Conservation (phyloP, 23 red algal genomes). For the Pyropia yezoensis region DNA sequence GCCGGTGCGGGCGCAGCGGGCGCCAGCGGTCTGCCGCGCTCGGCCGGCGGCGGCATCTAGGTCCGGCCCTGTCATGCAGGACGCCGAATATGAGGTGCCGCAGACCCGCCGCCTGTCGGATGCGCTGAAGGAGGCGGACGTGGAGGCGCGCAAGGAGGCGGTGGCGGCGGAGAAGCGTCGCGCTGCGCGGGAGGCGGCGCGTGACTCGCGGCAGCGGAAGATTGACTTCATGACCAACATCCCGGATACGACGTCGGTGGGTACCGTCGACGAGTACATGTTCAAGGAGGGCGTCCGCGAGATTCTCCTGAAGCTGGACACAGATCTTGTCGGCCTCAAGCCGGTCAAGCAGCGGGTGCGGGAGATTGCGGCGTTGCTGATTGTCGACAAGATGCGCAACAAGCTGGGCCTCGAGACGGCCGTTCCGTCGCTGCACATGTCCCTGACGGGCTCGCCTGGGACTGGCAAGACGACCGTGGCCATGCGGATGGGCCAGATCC, state of each 20-base stretch:
- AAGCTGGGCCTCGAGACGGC: constrained; percentile 71
- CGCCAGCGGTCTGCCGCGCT: too few relatives aligned
- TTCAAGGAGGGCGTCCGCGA: constrained; percentile 86
- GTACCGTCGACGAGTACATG: constrained; percentile 88
- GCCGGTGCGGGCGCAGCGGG: too few relatives aligned
- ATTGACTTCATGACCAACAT: constrained; percentile 64
- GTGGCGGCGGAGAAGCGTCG: constrained; percentile 55
- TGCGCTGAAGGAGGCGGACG: constrained; percentile 91
- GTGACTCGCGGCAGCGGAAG: constrained; percentile 52
- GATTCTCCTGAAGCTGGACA: constrained; percentile 63
- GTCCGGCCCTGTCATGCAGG: background rate
- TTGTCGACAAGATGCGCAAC: constrained; percentile 87
- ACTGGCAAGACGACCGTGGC: constrained; percentile 99
- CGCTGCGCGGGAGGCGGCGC: constrained; percentile 26
- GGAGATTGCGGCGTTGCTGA: constrained; percentile 96
- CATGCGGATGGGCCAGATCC: constrained; percentile 96
- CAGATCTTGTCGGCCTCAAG: constrained; percentile 81
- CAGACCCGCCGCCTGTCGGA: constrained; percentile 79
- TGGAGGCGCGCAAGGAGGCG: constrained; percentile 68
- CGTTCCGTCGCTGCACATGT: constrained; percentile 96
- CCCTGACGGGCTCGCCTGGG: constrained; percentile 89
- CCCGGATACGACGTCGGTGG: constrained; percentile 76
- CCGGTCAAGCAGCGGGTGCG: constrained; percentile 89
- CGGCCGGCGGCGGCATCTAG: too few relatives aligned
- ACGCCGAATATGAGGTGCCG: constrained; percentile 51